Evolutionary conservation across 805 yeast species (phyloP), one percentile per base, ranked within the genome.

Genomic region (Cyberlindnera bimundalis): DNA sequence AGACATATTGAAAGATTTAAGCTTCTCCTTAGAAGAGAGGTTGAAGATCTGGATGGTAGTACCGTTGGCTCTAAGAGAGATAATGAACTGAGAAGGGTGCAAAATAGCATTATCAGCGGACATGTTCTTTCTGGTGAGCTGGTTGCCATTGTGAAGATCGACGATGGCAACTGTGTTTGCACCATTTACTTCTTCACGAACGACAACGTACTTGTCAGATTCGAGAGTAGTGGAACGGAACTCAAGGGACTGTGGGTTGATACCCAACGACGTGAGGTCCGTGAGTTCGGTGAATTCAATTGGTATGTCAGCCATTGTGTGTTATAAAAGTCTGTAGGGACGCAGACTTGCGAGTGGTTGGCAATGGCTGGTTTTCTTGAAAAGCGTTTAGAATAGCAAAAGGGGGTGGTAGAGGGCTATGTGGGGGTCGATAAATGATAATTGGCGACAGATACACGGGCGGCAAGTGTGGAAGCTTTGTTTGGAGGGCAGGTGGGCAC

Each of bases 61-160:
- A 52, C 96, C 96, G 59, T 89, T 93, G 31, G 98, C 98, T 60
- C 98, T 79, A 51, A 93, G 78, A 13, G 96, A 88, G 55, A 93
- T 89, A 48, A 90, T 88, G 65, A 84, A 80, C 63, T 83, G 79
- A n/a, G 67, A 59, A 25, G 99, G 98, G 65, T 89, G 95, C 93
- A 93, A 81, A 60, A 93, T 93, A 37, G 97, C 98, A 48, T 89
- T 85, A 66, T 93, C 99, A 33, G 99, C 99, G 41, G 86, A 76
- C 96, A 93, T 93, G 63, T 86, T 84, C 66, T 93, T 91, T 60
- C 95, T 81, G 17, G 85, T 83, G 46, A 90, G 79, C 54, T 78
- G 76, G 65, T 86, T 86, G 68, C 79, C 79, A 60, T 85, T 80
- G 50, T 78, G 73, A 58, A 93, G 73, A 60, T 93, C 95, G 48